Evolutionary conservation across 1,139 yeast genomes (phyloP).

Genomic region (Candida sanyaensis): DNA sequence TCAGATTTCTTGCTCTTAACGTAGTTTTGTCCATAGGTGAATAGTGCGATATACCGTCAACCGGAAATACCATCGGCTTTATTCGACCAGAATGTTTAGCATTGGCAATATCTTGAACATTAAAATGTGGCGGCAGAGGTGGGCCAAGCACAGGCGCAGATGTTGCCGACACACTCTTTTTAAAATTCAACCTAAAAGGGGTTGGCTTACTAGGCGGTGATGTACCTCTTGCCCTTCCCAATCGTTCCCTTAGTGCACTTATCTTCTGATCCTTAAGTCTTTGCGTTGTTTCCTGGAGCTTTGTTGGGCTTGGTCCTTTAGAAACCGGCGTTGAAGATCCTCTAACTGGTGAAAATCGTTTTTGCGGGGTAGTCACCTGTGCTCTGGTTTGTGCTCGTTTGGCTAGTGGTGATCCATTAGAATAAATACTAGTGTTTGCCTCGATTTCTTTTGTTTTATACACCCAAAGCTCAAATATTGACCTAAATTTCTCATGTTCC

Average conservation of each 20-base stretch:
- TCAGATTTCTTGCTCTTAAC: constrained; percentile 2
- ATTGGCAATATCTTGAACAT: constrained; percentile 25
- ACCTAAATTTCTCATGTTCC: constrained; percentile 28
- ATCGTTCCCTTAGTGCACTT: constrained; percentile 36
- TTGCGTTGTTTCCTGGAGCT: constrained; percentile 42
- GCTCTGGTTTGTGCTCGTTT: constrained; percentile 17
- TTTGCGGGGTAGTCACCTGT: constrained; percentile 29
- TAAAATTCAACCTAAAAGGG: too few species aligned
- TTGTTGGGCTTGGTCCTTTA: constrained; percentile 36
- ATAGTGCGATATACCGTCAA: constrained; percentile 32
- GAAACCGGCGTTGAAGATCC: constrained; percentile 26
- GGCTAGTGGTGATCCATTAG: constrained; percentile 41
- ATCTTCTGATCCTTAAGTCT: constrained; percentile 35
- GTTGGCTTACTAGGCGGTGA: constrained; percentile 11
- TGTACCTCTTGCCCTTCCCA: constrained; percentile 28
- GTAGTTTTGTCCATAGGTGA: constrained; percentile 27
- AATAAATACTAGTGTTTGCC: constrained; percentile 22
- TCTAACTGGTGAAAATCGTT: constrained; percentile 17
- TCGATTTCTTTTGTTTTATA: constrained; percentile 21
- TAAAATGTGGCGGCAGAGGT: constrained; percentile 35
- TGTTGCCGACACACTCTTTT: neutral
- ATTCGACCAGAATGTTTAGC: constrained; percentile 41
- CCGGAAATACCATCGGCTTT: constrained; percentile 43
- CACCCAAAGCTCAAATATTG: constrained; percentile 42
- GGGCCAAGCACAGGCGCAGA: constrained; percentile 19